Evolutionary conservation across 257 asterid species (phyloP), one percentile per base, ranked within the genome.

Genomic region (Sherardia arvensis): DNA sequence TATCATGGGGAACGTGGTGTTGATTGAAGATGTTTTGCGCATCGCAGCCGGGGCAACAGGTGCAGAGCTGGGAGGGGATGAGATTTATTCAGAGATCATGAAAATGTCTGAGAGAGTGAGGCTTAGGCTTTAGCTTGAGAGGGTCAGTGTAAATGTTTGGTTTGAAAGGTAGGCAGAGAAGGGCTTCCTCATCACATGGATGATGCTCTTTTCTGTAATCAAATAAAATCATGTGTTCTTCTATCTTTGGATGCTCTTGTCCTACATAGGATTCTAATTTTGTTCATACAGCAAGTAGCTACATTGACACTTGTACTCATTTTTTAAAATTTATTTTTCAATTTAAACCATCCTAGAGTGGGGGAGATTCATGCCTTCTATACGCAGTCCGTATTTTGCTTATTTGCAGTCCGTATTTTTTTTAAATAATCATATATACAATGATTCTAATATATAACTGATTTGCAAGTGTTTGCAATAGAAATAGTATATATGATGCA

Each of bases 21-120:
- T 93, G 73, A 84, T 93, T 20, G 96, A 90, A 74, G 97, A 93
- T 59, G 87, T 87, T 3, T 27, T 90, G 59, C 77, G 85, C 0
- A 88, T 84, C 59, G 94, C 94, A 0, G 88, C 86, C 10, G 99
- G 97, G 14, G 90, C 82, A 15, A 60, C 84, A 2, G 91, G 89
- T 12, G 79, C 30, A 22, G 84, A 85, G 68, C 48, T 87, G 29
- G 97, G 90, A 27, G 91, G 96, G 20, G 86, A 89, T 55, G 71
- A 66, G 61, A 66, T 87, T 30, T 61, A 82, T 74, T 92, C 96
- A 0, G 88, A 87, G 66, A 87, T 92, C 72, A 71, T 78, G 78
- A 82, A 69, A 76, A 80, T 89, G 82, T 84, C 87, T 0, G 85
- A 81, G 43, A 80, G 74, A 66, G 78, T 85, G 57, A 78, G 83